These are phyloP conservation scores for Chrysoporthe puriensis DNA, from an alignment of 2,329 filamentous ascomycete species.

Conservation along the genomic window DNA sequence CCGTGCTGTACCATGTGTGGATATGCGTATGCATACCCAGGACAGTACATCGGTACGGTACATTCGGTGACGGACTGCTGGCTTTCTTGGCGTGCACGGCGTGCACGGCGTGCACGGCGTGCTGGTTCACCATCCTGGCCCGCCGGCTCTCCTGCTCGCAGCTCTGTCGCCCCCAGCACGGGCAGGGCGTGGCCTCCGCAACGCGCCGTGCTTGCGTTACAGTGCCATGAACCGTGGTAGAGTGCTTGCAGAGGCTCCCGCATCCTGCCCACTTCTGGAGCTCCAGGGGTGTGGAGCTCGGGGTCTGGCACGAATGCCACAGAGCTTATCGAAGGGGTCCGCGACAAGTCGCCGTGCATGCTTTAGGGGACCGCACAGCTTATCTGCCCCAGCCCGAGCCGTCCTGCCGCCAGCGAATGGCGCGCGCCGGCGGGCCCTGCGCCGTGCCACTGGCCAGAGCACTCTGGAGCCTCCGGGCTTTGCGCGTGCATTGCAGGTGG, in stretches of 20 bases:
- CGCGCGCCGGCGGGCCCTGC: too few species aligned
- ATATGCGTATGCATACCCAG: too few species aligned
- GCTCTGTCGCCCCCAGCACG: not conserved
- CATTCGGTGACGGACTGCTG: too few species aligned
- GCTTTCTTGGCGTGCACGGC: too few species aligned
- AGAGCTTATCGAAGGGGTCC: conserved; percentile 9
- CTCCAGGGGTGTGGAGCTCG: conserved; percentile 5
- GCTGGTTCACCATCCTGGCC: too few species aligned
- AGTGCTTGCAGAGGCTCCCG: conserved; percentile 26
- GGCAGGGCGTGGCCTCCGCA: not conserved
- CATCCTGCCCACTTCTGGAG: conserved; percentile 8
- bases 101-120: too few species aligned
- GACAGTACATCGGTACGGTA: not conserved
- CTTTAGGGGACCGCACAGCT: not conserved
- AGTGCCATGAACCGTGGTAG: conserved; percentile 4
- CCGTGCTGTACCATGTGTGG: too few species aligned
- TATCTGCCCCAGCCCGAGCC: conserved; percentile 4
- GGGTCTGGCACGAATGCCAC: conserved; percentile 8
- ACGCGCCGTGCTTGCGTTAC: not conserved
- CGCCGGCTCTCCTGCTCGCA: not conserved
- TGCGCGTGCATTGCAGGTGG: too few species aligned
- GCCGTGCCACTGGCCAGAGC: too few species aligned
- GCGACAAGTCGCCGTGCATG: conserved; percentile 9
- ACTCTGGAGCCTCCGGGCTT: too few species aligned
- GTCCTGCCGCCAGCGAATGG: not conserved